Evolutionary conservation across 2,329 filamentous ascomycete genomes (phyloP).

Genomic region (Paecilomyces formosus): DNA sequence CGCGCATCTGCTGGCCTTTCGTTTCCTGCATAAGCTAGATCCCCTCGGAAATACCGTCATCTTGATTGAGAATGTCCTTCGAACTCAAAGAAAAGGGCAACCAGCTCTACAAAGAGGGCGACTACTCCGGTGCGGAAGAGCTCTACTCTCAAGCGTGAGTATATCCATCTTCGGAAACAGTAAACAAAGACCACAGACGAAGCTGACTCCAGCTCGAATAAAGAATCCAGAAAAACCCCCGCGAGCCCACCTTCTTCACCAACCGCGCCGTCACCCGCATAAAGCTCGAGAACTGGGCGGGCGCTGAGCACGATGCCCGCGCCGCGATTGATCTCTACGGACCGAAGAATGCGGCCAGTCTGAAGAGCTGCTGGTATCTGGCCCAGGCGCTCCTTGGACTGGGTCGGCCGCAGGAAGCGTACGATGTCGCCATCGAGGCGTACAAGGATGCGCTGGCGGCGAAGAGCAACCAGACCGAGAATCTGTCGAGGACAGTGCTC

Average conservation of each 20-base stretch:
- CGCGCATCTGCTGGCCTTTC: not conserved
- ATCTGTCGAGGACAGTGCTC: conserved; percentile 67
- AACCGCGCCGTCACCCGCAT: conserved; percentile 81
- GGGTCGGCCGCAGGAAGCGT: conserved; percentile 63
- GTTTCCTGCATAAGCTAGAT: not conserved
- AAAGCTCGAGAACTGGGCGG: conserved; percentile 65
- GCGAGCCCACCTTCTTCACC: conserved; percentile 73
- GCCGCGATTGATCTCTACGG: conserved; percentile 61
- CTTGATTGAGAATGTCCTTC: conserved; percentile 22
- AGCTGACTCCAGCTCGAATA: not conserved
- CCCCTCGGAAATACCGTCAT: not conserved
- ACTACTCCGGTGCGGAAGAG: conserved; percentile 40
- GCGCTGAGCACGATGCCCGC: conserved; percentile 69
- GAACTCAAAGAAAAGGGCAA: conserved; percentile 39
- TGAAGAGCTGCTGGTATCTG: conserved; percentile 81
- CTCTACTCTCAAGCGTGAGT: conserved; percentile 40
- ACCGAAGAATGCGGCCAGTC: conserved; percentile 44
- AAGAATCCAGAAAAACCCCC: conserved; percentile 70
- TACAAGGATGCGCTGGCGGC: conserved; percentile 61
- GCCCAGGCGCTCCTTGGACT: conserved; percentile 76
- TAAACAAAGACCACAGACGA: too few species aligned
- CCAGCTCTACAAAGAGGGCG: conserved; percentile 37
- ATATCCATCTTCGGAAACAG: not conserved
- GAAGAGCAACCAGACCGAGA: conserved; percentile 59
- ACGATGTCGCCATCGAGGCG: conserved; percentile 61